phyloP scores from a whole-genome alignment of 139 green algal species.

The Chlamydomonas incerta region DNA sequence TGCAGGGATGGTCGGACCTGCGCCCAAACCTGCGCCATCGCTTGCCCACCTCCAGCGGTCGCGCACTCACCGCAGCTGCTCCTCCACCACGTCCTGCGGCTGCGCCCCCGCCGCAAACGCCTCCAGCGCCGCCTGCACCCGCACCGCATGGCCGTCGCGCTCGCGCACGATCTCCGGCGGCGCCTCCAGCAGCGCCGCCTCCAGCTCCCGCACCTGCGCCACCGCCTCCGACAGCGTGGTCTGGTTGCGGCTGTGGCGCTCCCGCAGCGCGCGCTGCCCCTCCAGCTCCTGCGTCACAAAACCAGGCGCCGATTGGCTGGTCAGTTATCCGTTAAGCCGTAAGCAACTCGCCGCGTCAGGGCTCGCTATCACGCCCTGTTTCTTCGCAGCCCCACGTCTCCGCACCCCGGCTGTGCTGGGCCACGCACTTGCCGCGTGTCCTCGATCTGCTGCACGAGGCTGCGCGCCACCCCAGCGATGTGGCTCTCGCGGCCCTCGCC shows the following conservation, averaged over 20 bases:
- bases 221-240: neutral
- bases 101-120: neutral
- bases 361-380: too few species aligned
- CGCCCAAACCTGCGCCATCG: too few species aligned
- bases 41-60: too few species aligned
- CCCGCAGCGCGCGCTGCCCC: neutral
- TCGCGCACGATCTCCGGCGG: slow-evolving; percentile 28
- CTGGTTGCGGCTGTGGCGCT: neutral
- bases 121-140: slow-evolving; percentile 13
- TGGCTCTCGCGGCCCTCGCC: neutral
- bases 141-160: neutral
- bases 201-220: neutral
- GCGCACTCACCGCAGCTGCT: neutral
- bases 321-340: too few species aligned
- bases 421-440: neutral
- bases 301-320: too few species aligned
- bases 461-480: slow-evolving; percentile 21
- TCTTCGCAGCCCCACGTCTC: too few species aligned
- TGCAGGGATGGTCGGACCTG: too few species aligned
- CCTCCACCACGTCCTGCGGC: neutral
- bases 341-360: too few species aligned
- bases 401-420: too few species aligned
- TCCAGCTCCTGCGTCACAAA: slow-evolving; percentile 21
- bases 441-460: slow-evolving; percentile 42
- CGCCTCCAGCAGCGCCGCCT: neutral